phyloP scores from a whole-genome alignment of 2,329 filamentous ascomycete species.

The Microsporum canis region DNA sequence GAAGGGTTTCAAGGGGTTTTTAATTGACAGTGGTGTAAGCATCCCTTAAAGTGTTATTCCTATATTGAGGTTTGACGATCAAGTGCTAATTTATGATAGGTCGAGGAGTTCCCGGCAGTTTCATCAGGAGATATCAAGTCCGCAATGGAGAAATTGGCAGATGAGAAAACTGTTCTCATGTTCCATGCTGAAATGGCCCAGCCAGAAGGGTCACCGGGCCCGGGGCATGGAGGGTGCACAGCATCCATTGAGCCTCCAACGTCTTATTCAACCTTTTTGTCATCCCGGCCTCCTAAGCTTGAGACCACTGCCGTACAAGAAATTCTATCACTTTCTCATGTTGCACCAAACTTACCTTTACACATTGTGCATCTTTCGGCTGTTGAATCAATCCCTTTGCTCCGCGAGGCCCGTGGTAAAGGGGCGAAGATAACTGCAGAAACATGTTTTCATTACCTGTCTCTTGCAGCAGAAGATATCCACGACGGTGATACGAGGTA shows the following conservation, averaged over 20 bases:
- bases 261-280: constrained; percentile 79
- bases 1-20: constrained; percentile 90
- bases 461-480: constrained; percentile 70
- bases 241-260: constrained; percentile 56
- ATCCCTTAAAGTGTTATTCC: background rate
- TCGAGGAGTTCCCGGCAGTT: constrained; percentile 93
- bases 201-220: constrained; percentile 44
- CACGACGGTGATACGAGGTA: constrained; percentile 77
- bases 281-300: constrained; percentile 76
- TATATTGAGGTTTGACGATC: background rate
- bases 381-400: constrained; percentile 72
- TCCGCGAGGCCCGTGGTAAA: constrained; percentile 57
- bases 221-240: constrained; percentile 53
- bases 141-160: constrained; percentile 69
- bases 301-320: constrained; percentile 84
- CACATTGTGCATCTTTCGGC: constrained; percentile 92
- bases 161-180: constrained; percentile 83
- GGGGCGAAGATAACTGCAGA: constrained; percentile 85
- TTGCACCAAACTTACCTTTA: constrained; percentile 70
- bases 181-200: constrained; percentile 97
- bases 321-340: constrained; percentile 67
- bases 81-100: constrained; percentile 39
- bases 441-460: constrained; percentile 92
- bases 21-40: constrained; percentile 90
- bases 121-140: constrained; percentile 64